Evolutionary conservation across 371 early-diverging fungal genomes (phyloP).

Genomic region (Mortierella sp.): DNA sequence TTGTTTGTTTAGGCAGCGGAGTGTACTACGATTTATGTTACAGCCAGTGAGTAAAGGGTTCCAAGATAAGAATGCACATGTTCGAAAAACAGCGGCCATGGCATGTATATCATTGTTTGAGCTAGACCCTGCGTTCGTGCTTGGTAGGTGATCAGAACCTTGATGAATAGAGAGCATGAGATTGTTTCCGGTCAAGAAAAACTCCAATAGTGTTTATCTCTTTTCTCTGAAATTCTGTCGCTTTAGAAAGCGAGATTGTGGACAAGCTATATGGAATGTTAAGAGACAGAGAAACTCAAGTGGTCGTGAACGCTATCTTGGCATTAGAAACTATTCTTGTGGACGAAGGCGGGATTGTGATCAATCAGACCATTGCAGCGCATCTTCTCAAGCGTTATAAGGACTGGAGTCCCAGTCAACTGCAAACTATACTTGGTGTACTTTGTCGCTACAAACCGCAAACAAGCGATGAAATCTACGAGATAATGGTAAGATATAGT

Average conservation of each 20-base stretch:
- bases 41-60: slow-evolving; percentile 44
- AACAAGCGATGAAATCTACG: slow-evolving; percentile 41
- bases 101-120: slow-evolving; percentile 41
- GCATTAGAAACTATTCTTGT: slow-evolving; percentile 37
- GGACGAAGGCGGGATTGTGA: slow-evolving; percentile 46
- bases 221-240: not conserved
- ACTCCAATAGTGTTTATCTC: not conserved
- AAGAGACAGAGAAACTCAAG: slow-evolving; percentile 39
- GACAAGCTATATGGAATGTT: slow-evolving; percentile 31
- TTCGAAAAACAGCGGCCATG: slow-evolving; percentile 44
- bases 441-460: slow-evolving; percentile 41
- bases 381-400: slow-evolving; percentile 32
- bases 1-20: slow-evolving; percentile 15
- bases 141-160: slow-evolving; percentile 20
- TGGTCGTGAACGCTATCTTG: slow-evolving; percentile 28
- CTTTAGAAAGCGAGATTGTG: slow-evolving; percentile 44
- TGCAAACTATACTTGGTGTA: slow-evolving; percentile 34
- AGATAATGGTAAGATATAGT: slow-evolving; percentile 36
- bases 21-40: slow-evolving; percentile 36
- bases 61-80: slow-evolving; percentile 49
- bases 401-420: slow-evolving; percentile 36
- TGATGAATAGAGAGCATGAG: not conserved
- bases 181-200: not conserved
- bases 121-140: slow-evolving; percentile 38
- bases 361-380: slow-evolving; percentile 27